Base-by-base conservation (phyloP, 2,329 filamentous ascomycete species). In the Xylaria polymorpha region DNA sequence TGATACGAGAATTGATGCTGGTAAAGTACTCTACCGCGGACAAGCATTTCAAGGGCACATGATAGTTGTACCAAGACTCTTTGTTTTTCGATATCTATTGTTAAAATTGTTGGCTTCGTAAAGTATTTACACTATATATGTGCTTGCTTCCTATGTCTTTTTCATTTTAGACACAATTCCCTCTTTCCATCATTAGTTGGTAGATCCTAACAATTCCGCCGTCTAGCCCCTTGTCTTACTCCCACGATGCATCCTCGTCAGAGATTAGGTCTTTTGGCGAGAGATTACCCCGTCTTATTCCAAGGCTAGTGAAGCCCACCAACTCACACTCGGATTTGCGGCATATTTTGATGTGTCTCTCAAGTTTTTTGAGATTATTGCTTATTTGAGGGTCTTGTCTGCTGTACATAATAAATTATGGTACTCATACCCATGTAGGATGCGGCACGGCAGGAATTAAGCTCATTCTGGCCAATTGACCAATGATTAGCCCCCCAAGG, bases 401-500 rank as follows among this genome's bases (percentile, higher is more conserved):
- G 20, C 20, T 15, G 12, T 29, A 29, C 25, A 29, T 29, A 29
- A 29, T 57, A 25, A 41, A 58, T 20, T 2, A 58, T n/a, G 37
- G 44, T 58, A 51, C 8, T 51, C 32, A 51, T 51, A 61, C 6
- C 9, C 22, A 51, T 61, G 29, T 46, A 22, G 12, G 22, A 53
- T 62, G 39, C 20, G 37, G 48, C 32, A 43, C 53, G 37, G 35
- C 18, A 29, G 37, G 35, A 43, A 37, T 48, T 25, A 41, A 61
- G 29, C 29, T 25, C 44, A 50, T 32, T 14, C 25, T 50, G 29
- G 35, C 14, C 29, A 50, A 48, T 4, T 29, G 29, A 37, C 58
- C 58, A 60, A 50, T 60, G 12, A 50, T 22, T 50, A 60, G 32
- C 43, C 25, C 29, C 29, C n/a, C 18, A 57, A 57, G 35, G 20